These are phyloP conservation scores for Athelia psychrophila DNA, from an alignment of 1,284 basidiomycete genomes.

Conservation along the genomic window DNA sequence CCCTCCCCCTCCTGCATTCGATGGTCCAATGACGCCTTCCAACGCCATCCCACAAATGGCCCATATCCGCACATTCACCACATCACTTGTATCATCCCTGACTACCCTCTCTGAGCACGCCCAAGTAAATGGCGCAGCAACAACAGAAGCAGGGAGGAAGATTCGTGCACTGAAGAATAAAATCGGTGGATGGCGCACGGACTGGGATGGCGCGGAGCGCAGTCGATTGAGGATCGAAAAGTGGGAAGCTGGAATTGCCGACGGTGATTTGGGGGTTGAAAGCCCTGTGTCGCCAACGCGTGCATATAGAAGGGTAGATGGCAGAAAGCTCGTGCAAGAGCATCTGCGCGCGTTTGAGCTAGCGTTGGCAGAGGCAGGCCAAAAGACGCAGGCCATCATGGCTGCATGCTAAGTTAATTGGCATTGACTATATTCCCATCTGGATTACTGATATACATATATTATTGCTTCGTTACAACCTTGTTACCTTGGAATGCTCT, in stretches of 20 bases:
- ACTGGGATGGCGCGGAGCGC: slow-evolving; percentile 78
- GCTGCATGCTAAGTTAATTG: slow-evolving; percentile 38
- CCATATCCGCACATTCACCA: slow-evolving; percentile 67
- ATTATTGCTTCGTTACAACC: slow-evolving; percentile 1
- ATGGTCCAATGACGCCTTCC: slow-evolving; percentile 50
- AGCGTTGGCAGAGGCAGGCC: slow-evolving; percentile 64
- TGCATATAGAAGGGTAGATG: slow-evolving; percentile 49
- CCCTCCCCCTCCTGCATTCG: slow-evolving; percentile 40
- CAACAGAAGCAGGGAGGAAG: slow-evolving; percentile 78
- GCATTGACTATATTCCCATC: slow-evolving; percentile 1
- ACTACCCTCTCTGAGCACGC: slow-evolving; percentile 80
- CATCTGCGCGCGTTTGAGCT: slow-evolving; percentile 71
- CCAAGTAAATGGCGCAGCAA: slow-evolving; percentile 78
- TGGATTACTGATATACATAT: background rate
- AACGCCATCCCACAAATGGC: slow-evolving; percentile 59
- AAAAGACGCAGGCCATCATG: slow-evolving; percentile 77
- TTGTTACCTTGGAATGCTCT: slow-evolving; percentile 15
- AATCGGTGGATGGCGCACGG: slow-evolving; percentile 69
- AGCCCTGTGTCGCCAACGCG: slow-evolving; percentile 25
- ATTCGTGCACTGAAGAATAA: slow-evolving; percentile 81
- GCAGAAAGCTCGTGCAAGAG: slow-evolving; percentile 67
- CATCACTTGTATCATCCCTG: slow-evolving; percentile 70
- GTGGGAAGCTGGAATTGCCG: slow-evolving; percentile 66
- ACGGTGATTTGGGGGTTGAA: slow-evolving; percentile 31
- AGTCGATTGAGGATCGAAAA: slow-evolving; percentile 70